Base-by-base conservation (phyloP, 1,284 basidiomycete species). In the Marasmius sp. region DNA sequence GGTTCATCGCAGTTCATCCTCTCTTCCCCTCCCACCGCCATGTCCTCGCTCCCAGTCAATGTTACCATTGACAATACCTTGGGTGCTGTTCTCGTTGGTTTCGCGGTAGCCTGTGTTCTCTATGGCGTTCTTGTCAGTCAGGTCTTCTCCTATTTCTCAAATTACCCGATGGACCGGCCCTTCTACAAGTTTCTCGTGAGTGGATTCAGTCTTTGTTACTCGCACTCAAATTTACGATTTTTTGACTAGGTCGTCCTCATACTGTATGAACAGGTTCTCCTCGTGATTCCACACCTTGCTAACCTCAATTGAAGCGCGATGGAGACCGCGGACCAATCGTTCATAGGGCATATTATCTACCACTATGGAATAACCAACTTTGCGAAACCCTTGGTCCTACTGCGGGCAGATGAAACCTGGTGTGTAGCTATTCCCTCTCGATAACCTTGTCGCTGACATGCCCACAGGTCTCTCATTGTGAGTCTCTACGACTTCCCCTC, bases 321-420 rank as follows among this genome's bases (percentile, higher is more conserved):
- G 51, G 84, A 85, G 68, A 69, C 79, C 0, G 58, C 78, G 0
- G 84, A 89, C 67, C 83, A 87, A 69, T 73, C 71, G 4, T 77
- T 88, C 64, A 79, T 87, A 59, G 83, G 77, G 0, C 81, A 88
- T 67, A 71, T 77, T 4, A 73, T 84, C n/a, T 89, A 88, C 68
- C 82, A 75, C 65, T 89, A 88, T 67, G 69, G 76, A 1, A 71
- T 87, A 63, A 75, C 72, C 83, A 83, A 85, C 63, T 87, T 75
- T 64, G 74, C 77, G 20, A 73, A 82, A 54, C 65, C 78, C 0
- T 1, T 69, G 4, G 79, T 77, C 1, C 72, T 88, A 7, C 22
- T 78, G 9, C 51, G 68, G 39, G 75, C 72, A 3, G 74, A 71
- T 56, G 81, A 79, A 20, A 75, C 81, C 61, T 89, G 88, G 87